A percentile compares a stretch with the other conserved stretches of the same genome.
Conservation (phyloP, 2,329 filamentous ascomycete genomes). For the Ceratocystis harringtonii region DNA sequence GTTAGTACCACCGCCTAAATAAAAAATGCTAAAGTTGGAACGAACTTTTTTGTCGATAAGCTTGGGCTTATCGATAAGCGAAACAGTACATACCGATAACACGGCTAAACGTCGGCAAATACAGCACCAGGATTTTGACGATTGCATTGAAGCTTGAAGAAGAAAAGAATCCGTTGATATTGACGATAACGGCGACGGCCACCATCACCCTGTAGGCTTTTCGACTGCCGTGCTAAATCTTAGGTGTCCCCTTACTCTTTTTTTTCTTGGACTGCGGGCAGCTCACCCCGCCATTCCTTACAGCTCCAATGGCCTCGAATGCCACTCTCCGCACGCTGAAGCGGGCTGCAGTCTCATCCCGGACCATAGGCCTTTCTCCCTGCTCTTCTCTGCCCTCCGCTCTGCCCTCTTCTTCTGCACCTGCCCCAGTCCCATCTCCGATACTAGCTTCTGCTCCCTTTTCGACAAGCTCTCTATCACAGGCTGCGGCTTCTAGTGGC, state of each 20-base stretch:
- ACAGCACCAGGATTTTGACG: constrained; percentile 5
- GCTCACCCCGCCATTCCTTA: neutral
- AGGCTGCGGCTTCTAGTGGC: constrained; percentile 20
- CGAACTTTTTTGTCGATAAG: constrained; percentile 16
- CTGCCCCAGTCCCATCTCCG: neutral
- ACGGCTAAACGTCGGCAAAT: constrained; percentile 1
- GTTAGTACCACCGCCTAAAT: neutral
- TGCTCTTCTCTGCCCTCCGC: neutral
- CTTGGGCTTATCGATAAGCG: constrained; percentile 12
- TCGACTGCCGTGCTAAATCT: neutral
- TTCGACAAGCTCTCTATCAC: constrained; percentile 25
- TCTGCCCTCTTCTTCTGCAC: constrained; percentile 20
- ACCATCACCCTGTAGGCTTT: neutral
- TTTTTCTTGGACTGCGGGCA: neutral
- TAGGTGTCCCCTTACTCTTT: neutral
- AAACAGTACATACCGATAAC: neutral
- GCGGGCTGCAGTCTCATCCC: constrained; percentile 24
- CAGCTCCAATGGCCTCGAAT: constrained; percentile 27
- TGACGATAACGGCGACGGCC: neutral
- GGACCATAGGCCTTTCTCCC: constrained; percentile 21
- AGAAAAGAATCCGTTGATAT: neutral
- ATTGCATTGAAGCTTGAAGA: neutral
- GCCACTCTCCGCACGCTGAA: constrained; percentile 31
- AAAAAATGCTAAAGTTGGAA: neutral
- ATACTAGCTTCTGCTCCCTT: constrained; percentile 26